phyloP scores from a whole-genome alignment of 2,329 filamentous ascomycete species.

The Macroventuria anomochaeta region DNA sequence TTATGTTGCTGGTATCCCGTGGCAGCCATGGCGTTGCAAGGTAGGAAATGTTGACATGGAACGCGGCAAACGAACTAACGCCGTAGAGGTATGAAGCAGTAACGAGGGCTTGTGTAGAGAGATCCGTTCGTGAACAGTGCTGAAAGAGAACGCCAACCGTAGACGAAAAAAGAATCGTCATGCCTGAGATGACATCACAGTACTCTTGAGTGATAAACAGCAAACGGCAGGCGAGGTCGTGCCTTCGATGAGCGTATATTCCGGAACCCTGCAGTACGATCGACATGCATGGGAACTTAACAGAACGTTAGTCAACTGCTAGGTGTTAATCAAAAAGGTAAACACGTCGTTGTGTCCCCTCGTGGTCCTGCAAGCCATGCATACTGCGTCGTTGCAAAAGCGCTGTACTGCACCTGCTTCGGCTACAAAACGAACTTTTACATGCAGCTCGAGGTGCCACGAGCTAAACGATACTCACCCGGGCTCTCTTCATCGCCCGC shows the following conservation, averaged over 20 bases:
- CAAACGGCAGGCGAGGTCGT: not conserved
- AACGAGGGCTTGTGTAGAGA: no score
- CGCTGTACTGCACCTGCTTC: slow-evolving; percentile 4
- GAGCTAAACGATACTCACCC: not conserved
- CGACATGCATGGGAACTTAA: slow-evolving; percentile 12
- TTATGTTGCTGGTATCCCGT: not conserved
- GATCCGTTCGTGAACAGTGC: not conserved
- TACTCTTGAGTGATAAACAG: not conserved
- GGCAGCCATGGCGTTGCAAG: not conserved
- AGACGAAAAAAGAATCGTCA: no score
- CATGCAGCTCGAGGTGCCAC: not conserved
- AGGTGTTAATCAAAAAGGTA: not conserved
- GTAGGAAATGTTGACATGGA: not conserved
- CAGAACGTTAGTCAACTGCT: not conserved
- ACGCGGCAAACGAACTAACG: not conserved
- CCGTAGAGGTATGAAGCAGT: not conserved
- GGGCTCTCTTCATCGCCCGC: not conserved
- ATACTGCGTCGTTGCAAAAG: not conserved
- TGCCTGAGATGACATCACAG: not conserved
- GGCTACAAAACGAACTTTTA: slow-evolving; percentile 10
- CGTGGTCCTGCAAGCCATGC: slow-evolving; percentile 12
- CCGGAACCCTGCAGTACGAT: slow-evolving; percentile 2
- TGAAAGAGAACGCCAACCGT: not conserved
- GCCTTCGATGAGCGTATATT: not conserved
- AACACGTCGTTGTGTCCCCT: not conserved